These are phyloP conservation scores for Pyricularia sp. DNA, from an alignment of 2,329 filamentous ascomycete species.

Conservation along the genomic window DNA sequence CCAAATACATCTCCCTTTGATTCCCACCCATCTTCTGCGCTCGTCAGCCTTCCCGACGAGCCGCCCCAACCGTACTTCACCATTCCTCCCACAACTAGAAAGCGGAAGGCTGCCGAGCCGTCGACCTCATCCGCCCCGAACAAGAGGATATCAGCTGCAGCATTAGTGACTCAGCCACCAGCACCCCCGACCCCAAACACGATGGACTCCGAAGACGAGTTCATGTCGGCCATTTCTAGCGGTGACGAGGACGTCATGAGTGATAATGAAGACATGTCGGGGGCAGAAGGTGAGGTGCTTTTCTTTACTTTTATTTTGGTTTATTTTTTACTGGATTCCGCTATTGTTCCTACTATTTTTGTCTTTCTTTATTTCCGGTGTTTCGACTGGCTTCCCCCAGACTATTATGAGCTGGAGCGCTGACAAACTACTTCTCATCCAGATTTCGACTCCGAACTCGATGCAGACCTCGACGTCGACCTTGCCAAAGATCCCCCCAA, in stretches of 20 bases:
- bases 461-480: conserved; percentile 39
- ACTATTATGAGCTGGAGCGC: not conserved
- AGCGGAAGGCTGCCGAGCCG: conserved; percentile 55
- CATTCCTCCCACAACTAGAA: conserved; percentile 47
- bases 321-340: not conserved
- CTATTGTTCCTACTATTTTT: not conserved
- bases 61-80: conserved; percentile 15
- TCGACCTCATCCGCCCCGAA: conserved; percentile 35
- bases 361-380: no score
- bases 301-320: not conserved
- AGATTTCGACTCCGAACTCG: conserved; percentile 36
- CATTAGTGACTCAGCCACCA: conserved; percentile 13
- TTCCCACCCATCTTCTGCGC: conserved; percentile 5
- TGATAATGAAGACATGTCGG: conserved; percentile 53
- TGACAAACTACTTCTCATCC: conserved; percentile 6
- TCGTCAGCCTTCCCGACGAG: conserved; percentile 13
- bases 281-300: conserved; percentile 30
- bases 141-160: conserved; percentile 42
- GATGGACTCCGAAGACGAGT: conserved; percentile 96
- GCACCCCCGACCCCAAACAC: conserved; percentile 47
- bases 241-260: conserved; percentile 58
- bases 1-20: not conserved
- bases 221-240: conserved; percentile 73
- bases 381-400: no score
- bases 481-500: conserved; percentile 53